Evolutionary conservation across 2,329 filamentous ascomycete species (phyloP), one percentile per base, ranked within the genome.

Genomic region (Fusarium poae): DNA sequence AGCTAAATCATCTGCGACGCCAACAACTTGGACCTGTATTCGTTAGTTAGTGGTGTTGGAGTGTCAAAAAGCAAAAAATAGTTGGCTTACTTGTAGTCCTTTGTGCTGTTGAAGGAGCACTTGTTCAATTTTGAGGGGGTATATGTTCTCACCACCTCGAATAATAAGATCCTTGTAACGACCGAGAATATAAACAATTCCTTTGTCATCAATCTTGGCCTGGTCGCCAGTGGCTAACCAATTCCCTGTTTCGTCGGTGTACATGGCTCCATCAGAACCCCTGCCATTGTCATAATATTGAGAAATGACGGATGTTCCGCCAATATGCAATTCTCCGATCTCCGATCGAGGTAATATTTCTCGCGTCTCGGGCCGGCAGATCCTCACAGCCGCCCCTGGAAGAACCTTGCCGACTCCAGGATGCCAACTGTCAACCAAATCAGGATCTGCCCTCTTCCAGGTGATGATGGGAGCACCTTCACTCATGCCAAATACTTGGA

Each of bases 91-190:
- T 53, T 78, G 70, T 6, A 78, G 65, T 5, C 76, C 79, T 1
- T 73, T 63, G n/a, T 79, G 67, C 35, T 79, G 77, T 2, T 75
- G 71, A 15, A 84, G 74, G 16, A 84, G 75, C 5, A 75, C 67
- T 2, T 67, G 62, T 43, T 83, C 81, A 25, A 82, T 77, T 44
- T 66, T 76, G 8, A 74, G 65, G 1, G 82, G 80, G n/a, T 79
- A 74, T 20, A 83, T 80, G 23, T 83, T 83, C 55, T 81, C 79
- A n/a, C 80, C 82, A 5, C 79, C 82, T 12, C 81, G 77, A 59
- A 83, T 83, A 34, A 83, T 82, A 30, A 83, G 55, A 48, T 83
- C 82, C 67, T 83, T 83, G 70, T 82, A 82, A 32, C 82, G 68
- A 8, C 81, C 82, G 5, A 80, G 63, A 29, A 83, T 77, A 49